A percentile compares a stretch with the other conserved stretches of the same genome.
These are phyloP conservation scores for Didymosphaeria variabile DNA, from an alignment of 2,329 filamentous ascomycete genomes.

Conservation along the genomic window DNA sequence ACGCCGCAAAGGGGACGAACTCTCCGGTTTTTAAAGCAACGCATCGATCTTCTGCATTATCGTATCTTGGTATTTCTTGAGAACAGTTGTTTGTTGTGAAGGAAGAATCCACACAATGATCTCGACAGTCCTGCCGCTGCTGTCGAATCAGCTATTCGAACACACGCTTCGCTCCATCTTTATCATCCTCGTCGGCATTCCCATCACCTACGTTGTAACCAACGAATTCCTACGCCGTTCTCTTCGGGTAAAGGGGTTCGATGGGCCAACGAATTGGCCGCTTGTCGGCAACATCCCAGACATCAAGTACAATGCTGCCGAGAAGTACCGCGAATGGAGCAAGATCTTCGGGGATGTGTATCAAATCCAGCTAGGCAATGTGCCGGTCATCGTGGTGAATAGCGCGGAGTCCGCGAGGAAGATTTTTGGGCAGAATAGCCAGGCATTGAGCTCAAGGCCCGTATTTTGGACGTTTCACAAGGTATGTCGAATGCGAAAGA, in stretches of 20 bases:
- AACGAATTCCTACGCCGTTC: slow-evolving; percentile 50
- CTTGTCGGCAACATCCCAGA: slow-evolving; percentile 55
- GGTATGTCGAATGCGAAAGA: slow-evolving; percentile 23
- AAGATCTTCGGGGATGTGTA: slow-evolving; percentile 54
- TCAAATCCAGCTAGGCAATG: slow-evolving; percentile 58
- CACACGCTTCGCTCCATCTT: slow-evolving; percentile 38
- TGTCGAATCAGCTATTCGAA: slow-evolving; percentile 31
- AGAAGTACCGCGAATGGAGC: slow-evolving; percentile 55
- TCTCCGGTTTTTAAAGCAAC: neutral
- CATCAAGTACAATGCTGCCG: slow-evolving; percentile 54
- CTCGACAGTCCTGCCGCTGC: slow-evolving; percentile 34
- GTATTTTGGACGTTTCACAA: slow-evolving; percentile 59
- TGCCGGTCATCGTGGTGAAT: slow-evolving; percentile 56
- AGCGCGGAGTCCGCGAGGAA: slow-evolving; percentile 52
- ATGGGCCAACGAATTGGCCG: slow-evolving; percentile 50
- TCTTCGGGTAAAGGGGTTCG: slow-evolving; percentile 49
- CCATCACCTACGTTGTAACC: slow-evolving; percentile 44
- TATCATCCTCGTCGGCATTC: slow-evolving; percentile 36
- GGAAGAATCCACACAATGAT: slow-evolving; percentile 32
- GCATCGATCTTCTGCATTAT: neutral
- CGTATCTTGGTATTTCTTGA: neutral
- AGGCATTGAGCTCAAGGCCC: slow-evolving; percentile 53
- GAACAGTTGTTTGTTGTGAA: neutral
- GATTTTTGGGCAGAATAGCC: slow-evolving; percentile 54
- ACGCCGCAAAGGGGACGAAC: neutral